Evolutionary conservation across 2,329 filamentous ascomycete species (phyloP), one percentile per base, ranked within the genome.

Genomic region (Hypoxylon sp.): DNA sequence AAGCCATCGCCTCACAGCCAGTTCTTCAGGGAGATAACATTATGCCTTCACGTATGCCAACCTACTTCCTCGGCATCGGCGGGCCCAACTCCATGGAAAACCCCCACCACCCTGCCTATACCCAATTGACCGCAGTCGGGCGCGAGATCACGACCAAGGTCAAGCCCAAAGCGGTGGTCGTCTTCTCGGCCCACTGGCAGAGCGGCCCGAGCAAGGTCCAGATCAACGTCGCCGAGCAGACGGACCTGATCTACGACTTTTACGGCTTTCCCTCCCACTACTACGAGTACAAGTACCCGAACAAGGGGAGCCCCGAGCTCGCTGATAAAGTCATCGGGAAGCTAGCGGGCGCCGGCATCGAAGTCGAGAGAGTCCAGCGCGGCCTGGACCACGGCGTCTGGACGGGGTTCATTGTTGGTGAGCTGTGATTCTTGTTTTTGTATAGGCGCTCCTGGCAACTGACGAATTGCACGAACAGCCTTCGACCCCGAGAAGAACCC

Each of bases 101-200:
- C 7, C 75, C 73, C 8, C 69, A 81, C 0, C 86, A 88, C 66
- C 83, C 84, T 2, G 86, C 84, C 8, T 85, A 86, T 64, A 54
- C 69, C 18, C 77, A 83, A 61, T 77, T 88, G 1, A 75, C 79
- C 55, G 70, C 50, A 9, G 31, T 88, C 38, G 86, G 86, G 13
- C 74, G 68, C 2, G 84, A 88, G 62, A 87, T 88, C 68, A 87
- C 84, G 0, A 75, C 77, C 11, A 80, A 81, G 62, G 81, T 88
- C 42, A 83, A 84, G 64, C 86, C 86, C 1, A 82, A 81, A 58
- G 87, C 84, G 5, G 78, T 89, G 17, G 81, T 89, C 3, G 83
- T 88, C 6, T 83, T 89, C 66, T 88, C 86, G 2, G 86, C 85
- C 0, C 86, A 89, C 72, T 89, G 86, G 86, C 82, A 87, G 73